Evolutionary conservation across 225 moss, liverwort and hornwort genomes (phyloP).

Genomic region (Physcomitrellopsis africana): DNA sequence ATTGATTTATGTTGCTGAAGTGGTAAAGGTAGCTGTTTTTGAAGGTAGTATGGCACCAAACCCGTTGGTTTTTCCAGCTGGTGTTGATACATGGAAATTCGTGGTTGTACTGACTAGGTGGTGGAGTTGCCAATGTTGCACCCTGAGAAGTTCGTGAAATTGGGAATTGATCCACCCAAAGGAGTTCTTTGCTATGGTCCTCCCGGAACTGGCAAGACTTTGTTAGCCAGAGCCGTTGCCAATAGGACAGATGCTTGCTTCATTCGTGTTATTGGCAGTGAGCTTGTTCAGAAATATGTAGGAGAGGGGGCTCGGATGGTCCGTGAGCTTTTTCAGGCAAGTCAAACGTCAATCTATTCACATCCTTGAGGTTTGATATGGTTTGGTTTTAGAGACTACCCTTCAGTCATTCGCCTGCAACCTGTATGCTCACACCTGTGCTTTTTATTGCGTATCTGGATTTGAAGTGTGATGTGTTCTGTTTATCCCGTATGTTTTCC

Average conservation of each 20-base stretch:
- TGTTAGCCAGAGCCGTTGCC: constrained; percentile 94
- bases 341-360: background rate
- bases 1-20: background rate
- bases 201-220: constrained; percentile 97
- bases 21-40: constrained; percentile 7
- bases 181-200: constrained; percentile 97
- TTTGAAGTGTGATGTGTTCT: constrained; percentile 13
- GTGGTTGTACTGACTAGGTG: constrained; percentile 56
- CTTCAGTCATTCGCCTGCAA: constrained; percentile 11
- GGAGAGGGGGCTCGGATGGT: constrained; percentile 99
- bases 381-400: background rate
- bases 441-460: constrained; percentile 7
- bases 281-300: constrained; percentile 95
- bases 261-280: constrained; percentile 96
- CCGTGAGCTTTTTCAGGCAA: constrained; percentile 94
- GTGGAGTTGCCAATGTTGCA: constrained; percentile 98
- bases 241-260: constrained; percentile 98
- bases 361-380: constrained; percentile 2
- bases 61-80: background rate
- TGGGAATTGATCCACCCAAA: constrained; percentile 98
- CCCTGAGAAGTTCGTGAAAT: constrained; percentile 96
- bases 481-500: constrained; percentile 1
- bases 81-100: constrained; percentile 5
- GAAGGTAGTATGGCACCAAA: background rate
- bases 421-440: background rate